These are phyloP conservation scores for Lumnitzera littorea DNA, from an alignment of 345 rosid species.

Conservation along the genomic window DNA sequence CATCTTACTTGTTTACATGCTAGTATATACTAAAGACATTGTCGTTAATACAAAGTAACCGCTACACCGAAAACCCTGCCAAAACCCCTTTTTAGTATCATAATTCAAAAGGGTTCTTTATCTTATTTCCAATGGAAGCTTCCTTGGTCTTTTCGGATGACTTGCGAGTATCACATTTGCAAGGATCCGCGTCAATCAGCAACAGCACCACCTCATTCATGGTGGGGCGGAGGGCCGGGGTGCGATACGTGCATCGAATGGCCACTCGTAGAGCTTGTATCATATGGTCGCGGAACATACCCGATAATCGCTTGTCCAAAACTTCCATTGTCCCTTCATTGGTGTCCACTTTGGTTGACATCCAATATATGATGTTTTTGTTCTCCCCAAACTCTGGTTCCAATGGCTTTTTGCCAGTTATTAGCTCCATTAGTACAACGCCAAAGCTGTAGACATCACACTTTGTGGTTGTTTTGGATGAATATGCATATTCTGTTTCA, in stretches of 20 bases:
- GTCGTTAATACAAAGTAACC: not conserved
- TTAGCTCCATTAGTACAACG: constrained; percentile 78
- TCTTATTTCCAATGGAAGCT: constrained; percentile 22
- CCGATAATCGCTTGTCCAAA: constrained; percentile 56
- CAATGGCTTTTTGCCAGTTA: constrained; percentile 79
- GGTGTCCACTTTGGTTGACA: constrained; percentile 62
- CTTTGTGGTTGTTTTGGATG: constrained; percentile 77
- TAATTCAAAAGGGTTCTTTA: constrained; percentile 26
- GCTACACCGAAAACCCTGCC: constrained; percentile 12
- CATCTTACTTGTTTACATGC: constrained; percentile 11
- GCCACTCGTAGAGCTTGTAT: constrained; percentile 66
- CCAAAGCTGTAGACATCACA: constrained; percentile 95
- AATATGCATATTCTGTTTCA: constrained; percentile 75
- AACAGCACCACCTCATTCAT: constrained; percentile 86
- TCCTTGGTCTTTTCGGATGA: constrained; percentile 47
- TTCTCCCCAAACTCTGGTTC: constrained; percentile 71
- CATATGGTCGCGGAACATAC: constrained; percentile 63
- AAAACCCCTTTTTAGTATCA: constrained; percentile 8
- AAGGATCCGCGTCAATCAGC: constrained; percentile 62
- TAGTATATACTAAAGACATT: not conserved
- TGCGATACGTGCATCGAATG: constrained; percentile 55
- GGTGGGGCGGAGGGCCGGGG: constrained; percentile 65
- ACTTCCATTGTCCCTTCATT: constrained; percentile 67
- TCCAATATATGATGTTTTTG: constrained; percentile 78
- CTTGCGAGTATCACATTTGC: constrained; percentile 37